A percentile compares a stretch with the other conserved stretches of the same genome.
phyloP scores from a whole-genome alignment of 106 monocot genomes.

The Dactylorhiza incarnata region DNA sequence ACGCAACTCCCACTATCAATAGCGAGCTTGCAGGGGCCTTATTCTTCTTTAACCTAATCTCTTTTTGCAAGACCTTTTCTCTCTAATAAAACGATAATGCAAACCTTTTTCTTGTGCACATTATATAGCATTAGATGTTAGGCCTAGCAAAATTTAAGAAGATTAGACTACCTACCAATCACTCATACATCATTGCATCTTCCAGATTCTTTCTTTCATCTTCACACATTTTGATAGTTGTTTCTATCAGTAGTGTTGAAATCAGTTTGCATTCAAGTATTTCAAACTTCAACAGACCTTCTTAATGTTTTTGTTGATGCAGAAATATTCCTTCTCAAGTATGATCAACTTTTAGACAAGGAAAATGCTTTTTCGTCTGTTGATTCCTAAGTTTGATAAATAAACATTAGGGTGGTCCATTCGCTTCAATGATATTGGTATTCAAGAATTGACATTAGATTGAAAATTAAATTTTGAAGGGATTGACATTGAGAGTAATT shows the following conservation, averaged over 20 bases:
- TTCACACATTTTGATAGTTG: background rate
- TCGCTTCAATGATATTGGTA: too few species aligned
- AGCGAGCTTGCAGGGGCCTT: too few species aligned
- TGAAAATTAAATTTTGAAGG: too few species aligned
- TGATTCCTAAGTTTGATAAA: too few species aligned
- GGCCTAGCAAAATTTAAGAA: background rate
- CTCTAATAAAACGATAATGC: background rate
- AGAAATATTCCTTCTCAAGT: background rate
- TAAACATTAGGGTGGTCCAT: too few species aligned
- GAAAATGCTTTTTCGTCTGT: too few species aligned
- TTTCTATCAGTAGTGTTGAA: background rate
- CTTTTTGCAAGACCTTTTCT: constrained; percentile 3
- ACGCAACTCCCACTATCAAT: too few species aligned
- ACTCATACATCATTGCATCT: background rate
- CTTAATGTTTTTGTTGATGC: background rate
- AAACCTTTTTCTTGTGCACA: background rate
- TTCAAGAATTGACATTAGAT: too few species aligned
- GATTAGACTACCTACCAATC: constrained; percentile 3
- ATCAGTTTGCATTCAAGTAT: constrained; percentile 8
- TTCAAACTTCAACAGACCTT: background rate
- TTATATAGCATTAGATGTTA: background rate
- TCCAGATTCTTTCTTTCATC: background rate
- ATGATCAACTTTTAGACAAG: too few species aligned
- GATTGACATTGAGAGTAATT: too few species aligned
- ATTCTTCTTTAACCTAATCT: background rate